A percentile compares a stretch with the other conserved stretches of the same genome.
Evolutionary conservation across 139 green algal genomes (phyloP).

Genomic region (Chlamydomonas eustigma): DNA sequence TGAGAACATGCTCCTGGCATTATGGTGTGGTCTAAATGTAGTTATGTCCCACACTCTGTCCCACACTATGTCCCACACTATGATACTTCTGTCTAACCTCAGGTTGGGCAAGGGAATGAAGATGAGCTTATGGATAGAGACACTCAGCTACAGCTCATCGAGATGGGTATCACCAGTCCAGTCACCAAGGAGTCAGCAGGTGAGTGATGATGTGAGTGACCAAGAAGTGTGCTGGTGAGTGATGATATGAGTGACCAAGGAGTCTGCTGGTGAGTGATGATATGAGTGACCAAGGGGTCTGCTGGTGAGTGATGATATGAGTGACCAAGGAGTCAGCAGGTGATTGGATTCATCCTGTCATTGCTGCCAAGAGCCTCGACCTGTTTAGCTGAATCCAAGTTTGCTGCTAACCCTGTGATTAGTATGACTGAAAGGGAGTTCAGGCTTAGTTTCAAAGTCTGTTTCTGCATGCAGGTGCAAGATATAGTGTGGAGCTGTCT

Average conservation of each 20-base stretch:
- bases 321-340: background rate
- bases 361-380: no score
- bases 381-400: no score
- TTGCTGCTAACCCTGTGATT: no score
- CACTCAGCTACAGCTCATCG: conserved; percentile 60
- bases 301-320: no score
- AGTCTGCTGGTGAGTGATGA: conserved; percentile 61
- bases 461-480: conserved; percentile 42
- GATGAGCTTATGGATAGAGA: conserved; percentile 13
- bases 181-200: conserved; percentile 85
- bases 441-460: no score
- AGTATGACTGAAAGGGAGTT: no score
- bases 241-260: conserved; percentile 88
- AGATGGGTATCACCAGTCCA: conserved; percentile 80
- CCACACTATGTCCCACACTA: no score
- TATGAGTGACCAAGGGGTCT: conserved; percentile 82
- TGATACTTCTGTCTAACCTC: background rate
- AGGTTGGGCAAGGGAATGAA: background rate
- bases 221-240: no score
- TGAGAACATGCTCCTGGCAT: no score
- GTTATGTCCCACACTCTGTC: no score
- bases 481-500: conserved; percentile 82
- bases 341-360: background rate
- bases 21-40: no score
- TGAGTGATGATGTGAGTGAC: no score